A percentile compares a stretch with the other conserved stretches of the same genome.
Conservation (phyloP, 768 basidiomycete genomes). For the Lyophyllum semitale region DNA sequence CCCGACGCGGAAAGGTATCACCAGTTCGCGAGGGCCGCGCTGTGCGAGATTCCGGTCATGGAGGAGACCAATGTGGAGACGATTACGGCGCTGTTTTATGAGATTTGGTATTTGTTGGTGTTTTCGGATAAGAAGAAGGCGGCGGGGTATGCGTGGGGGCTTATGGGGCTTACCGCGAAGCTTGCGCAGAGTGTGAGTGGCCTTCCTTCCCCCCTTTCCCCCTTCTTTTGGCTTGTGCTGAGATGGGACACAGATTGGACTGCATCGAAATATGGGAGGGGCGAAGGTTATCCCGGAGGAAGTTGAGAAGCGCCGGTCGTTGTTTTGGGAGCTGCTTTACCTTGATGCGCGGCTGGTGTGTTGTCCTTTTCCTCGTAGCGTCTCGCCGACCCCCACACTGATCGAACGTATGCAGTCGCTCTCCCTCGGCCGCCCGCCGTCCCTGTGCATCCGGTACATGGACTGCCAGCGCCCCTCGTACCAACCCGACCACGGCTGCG, state of each 20-base stretch:
- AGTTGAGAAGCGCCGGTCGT: constrained; percentile 64
- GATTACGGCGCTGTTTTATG: constrained; percentile 59
- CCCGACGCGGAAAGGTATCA: constrained; percentile 63
- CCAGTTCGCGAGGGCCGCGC: constrained; percentile 55
- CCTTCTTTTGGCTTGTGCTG: neutral
- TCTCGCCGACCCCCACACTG: neutral
- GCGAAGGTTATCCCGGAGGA: constrained; percentile 72
- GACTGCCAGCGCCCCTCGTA: constrained; percentile 57
- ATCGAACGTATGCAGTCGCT: constrained; percentile 41
- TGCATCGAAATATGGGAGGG: constrained; percentile 52
- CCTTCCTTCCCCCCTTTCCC: constrained; percentile 45
- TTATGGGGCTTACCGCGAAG: constrained; percentile 60
- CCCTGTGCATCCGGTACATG: constrained; percentile 59
- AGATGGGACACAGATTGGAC: constrained; percentile 11
- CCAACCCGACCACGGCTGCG: constrained; percentile 36
- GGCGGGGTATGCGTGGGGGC: constrained; percentile 55
- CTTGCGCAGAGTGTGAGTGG: constrained; percentile 70
- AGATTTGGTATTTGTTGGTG: constrained; percentile 66
- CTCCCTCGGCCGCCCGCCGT: constrained; percentile 69
- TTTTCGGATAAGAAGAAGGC: constrained; percentile 74
- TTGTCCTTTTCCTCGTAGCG: constrained; percentile 21
- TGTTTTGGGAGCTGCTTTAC: constrained; percentile 73
- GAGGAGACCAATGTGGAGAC: constrained; percentile 70
- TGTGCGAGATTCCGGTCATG: constrained; percentile 66
- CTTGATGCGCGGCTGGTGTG: constrained; percentile 62